These are phyloP conservation scores for Hebeloma cylindrosporum DNA, from an alignment of 768 basidiomycete genomes.

Conservation along the genomic window DNA sequence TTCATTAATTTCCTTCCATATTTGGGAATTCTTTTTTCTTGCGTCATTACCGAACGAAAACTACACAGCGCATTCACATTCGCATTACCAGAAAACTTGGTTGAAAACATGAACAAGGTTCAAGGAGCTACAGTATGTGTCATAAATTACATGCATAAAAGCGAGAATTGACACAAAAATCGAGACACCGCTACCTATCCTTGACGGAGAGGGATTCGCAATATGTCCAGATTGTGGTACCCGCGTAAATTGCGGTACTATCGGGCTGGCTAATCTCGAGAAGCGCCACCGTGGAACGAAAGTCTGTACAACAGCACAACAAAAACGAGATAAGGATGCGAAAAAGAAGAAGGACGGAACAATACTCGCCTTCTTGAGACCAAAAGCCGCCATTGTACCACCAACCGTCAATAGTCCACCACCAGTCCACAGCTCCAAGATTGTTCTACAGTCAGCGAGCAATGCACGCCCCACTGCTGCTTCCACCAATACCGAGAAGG, in stretches of 20 bases:
- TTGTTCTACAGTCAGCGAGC: neutral
- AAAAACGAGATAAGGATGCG: conserved; percentile 8
- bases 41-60: too few relatives aligned
- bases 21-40: too few relatives aligned
- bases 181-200: neutral
- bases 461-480: too few relatives aligned
- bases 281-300: conserved; percentile 12
- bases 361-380: conserved; percentile 12
- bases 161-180: neutral
- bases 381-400: conserved; percentile 8
- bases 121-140: neutral
- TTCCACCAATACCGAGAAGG: too few relatives aligned
- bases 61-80: too few relatives aligned
- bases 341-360: conserved; percentile 9
- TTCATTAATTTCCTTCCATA: too few relatives aligned
- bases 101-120: too few relatives aligned
- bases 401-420: conserved; percentile 8
- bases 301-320: conserved; percentile 1
- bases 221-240: conserved; percentile 22
- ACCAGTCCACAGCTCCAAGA: neutral
- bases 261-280: conserved; percentile 19
- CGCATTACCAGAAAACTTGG: too few relatives aligned
- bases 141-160: neutral
- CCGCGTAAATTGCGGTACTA: conserved; percentile 18
- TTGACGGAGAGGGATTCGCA: conserved; percentile 9